Evolutionary conservation across 2,329 filamentous ascomycete species (phyloP).

Genomic region (Botrytis fabae): DNA sequence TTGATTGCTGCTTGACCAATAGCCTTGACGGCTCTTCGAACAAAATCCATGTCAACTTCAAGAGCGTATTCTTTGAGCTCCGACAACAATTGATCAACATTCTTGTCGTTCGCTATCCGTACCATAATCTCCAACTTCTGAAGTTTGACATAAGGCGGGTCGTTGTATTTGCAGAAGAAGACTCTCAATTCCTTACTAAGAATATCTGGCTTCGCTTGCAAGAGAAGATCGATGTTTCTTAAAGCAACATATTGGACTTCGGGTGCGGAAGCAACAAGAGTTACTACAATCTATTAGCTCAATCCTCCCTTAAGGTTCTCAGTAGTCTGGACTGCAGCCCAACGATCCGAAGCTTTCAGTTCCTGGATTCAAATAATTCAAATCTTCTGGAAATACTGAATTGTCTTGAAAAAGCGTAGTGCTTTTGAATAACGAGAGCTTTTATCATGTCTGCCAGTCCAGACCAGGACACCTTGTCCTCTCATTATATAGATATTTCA

Average conservation of each 20-base stretch:
- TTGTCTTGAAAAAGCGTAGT: not conserved
- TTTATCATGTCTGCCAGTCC: not conserved
- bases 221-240: conserved; percentile 90
- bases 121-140: conserved; percentile 99
- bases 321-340: not conserved
- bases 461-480: not conserved
- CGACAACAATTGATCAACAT: conserved; percentile 89
- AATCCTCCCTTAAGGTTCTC: not conserved
- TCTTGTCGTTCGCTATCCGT: conserved; percentile 94
- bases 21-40: conserved; percentile 87
- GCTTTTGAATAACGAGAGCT: not conserved
- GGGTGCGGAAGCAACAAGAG: conserved; percentile 88
- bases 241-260: conserved; percentile 98
- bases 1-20: conserved; percentile 99
- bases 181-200: conserved; percentile 96
- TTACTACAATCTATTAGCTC: conserved; percentile 58
- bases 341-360: not conserved
- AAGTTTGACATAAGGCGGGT: conserved; percentile 95
- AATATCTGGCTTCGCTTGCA: conserved; percentile 95
- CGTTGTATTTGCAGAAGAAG: conserved; percentile 99
- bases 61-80: conserved; percentile 97
- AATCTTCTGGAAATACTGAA: not conserved
- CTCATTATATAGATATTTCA: not conserved
- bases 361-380: not conserved
- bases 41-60: conserved; percentile 99